Percentiles rank a stretch among this genome's conserved stretches.
Evolutionary conservation across 495 filamentous ascomycete species (phyloP).

Genomic region (Penicillium alfredii): DNA sequence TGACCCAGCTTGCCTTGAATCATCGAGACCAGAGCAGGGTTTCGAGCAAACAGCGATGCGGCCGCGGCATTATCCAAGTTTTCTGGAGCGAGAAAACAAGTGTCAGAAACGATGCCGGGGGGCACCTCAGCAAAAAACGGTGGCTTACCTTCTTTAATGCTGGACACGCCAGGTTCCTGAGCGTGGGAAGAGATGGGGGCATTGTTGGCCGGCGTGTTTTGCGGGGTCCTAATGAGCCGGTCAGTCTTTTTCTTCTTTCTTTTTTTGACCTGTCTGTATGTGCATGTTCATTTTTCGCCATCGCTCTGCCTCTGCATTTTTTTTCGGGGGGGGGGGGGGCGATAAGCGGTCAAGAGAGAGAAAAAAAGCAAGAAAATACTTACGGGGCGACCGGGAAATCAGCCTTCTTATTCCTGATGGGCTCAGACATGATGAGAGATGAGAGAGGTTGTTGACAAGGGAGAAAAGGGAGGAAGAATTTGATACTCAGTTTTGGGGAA

Average conservation of each 20-base stretch:
- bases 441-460: slow-evolving; percentile 4
- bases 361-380: slow-evolving; percentile 38
- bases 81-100: slow-evolving; percentile 50
- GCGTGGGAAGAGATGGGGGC: slow-evolving; percentile 97
- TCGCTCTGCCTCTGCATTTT: no score
- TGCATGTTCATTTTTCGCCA: no score
- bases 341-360: slow-evolving; percentile 15
- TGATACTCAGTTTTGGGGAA: slow-evolving; percentile 39
- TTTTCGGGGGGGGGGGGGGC: no score
- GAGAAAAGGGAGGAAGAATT: slow-evolving; percentile 2
- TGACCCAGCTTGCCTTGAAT: slow-evolving; percentile 93
- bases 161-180: slow-evolving; percentile 87
- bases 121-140: background rate
- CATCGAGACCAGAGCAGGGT: slow-evolving; percentile 89
- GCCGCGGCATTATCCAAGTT: slow-evolving; percentile 80
- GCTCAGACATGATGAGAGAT: slow-evolving; percentile 67
- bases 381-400: slow-evolving; percentile 81
- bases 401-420: slow-evolving; percentile 83
- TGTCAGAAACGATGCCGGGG: slow-evolving; percentile 10
- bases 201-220: slow-evolving; percentile 90
- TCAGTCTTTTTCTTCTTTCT: slow-evolving; percentile 20
- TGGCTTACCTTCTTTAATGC: slow-evolving; percentile 90
- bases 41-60: slow-evolving; percentile 86
- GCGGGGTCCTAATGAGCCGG: slow-evolving; percentile 64
- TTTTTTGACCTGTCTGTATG: no score